Base-by-base conservation (phyloP, 768 basidiomycete species). In the Myochromella boudieri region DNA sequence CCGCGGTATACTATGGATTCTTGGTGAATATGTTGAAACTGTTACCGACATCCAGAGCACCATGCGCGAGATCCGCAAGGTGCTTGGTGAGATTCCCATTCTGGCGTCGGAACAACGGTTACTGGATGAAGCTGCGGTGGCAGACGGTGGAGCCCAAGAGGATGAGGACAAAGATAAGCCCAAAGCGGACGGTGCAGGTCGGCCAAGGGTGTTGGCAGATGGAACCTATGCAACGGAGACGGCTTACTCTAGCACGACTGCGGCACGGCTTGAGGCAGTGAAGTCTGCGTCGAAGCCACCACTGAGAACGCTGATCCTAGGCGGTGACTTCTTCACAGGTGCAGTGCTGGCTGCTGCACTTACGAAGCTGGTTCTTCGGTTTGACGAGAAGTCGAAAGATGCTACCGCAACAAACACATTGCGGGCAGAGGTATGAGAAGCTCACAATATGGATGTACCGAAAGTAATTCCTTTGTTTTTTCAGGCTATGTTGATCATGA, bases 221-320 rank as follows among this genome's bases (percentile, higher is more conserved):
- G 97, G 97, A 7, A 98, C 95, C 2, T 98, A 99, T 62, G 97
- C 95, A 1, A 97, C 95, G 4, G 97, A 98, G 71, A 91, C 91
- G 1, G 91, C 91, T 10, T 97, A 85, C 68, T 82, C 80, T 20
- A 79, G 77, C 42, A 65, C 76, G n/a, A 72, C 70, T 26, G 68
- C 78, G 27, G 84, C 84, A 4, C 76, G 77, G 49, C 65, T 89
- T 43, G 91, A 95, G 56, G 84, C 87, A 29, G 88, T 88, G 52
- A 92, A 92, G 65, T 79, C 88, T 28, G 89, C 91, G 25, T 69
- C 83, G 4, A 98, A 97, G 66, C 95, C 97, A 0, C 95, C 97
- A 17, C 67, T 98, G 40, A 72, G 97, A 63, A 80, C 91, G 3
- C 70, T 98, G 37, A 81, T 99, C 36, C 78, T 98, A 32, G 90